These are phyloP conservation scores for Solanum hybrid DNA, from an alignment of 305 asterid species.

Conservation along the genomic window DNA sequence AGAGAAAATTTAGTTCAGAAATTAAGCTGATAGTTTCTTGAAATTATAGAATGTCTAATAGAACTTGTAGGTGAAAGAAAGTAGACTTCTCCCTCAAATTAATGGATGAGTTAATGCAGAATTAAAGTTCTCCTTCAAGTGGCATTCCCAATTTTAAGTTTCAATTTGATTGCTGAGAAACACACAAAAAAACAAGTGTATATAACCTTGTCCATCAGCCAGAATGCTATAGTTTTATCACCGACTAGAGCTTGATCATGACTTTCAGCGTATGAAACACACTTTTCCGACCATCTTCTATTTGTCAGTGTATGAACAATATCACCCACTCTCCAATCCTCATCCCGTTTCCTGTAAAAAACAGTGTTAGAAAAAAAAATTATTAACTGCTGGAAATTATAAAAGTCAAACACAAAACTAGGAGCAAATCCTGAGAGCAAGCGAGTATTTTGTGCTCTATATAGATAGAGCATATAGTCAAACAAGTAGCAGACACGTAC, in stretches of 20 bases:
- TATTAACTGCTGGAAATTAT: not conserved
- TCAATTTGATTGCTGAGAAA: not conserved
- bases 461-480: not conserved
- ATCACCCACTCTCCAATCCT: slow-evolving; percentile 97
- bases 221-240: slow-evolving; percentile 96
- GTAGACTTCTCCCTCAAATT: not conserved
- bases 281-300: slow-evolving; percentile 95
- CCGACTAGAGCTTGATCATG: slow-evolving; percentile 99
- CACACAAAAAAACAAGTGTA: not conserved
- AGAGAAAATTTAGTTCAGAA: not conserved
- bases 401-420: not conserved
- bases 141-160: not conserved
- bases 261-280: slow-evolving; percentile 91
- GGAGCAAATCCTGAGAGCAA: not conserved
- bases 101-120: not conserved
- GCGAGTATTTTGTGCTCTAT: not conserved
- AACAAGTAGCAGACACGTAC: not conserved
- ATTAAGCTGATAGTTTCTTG: not conserved
- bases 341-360: slow-evolving; percentile 77
- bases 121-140: not conserved
- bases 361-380: slow-evolving; percentile 1
- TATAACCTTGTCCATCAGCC: slow-evolving; percentile 98
- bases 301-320: slow-evolving; percentile 76
- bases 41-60: not conserved
- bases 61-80: not conserved